Percentiles rank a stretch among this genome's conserved stretches.
phyloP scores from a whole-genome alignment of 768 basidiomycete species.

The Neoboletus magnificus region DNA sequence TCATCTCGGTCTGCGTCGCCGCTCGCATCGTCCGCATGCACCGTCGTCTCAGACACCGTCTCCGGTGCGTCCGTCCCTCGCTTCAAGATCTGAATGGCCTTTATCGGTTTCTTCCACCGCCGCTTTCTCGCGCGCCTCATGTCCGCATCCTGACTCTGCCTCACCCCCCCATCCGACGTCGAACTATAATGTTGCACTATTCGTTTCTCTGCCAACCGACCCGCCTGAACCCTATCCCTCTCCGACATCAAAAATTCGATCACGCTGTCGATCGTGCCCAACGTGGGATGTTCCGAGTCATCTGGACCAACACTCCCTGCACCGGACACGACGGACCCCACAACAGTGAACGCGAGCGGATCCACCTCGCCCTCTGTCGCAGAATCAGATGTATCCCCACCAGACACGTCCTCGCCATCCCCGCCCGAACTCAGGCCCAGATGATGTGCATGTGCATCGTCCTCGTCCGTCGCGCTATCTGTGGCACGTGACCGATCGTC shows the following conservation, averaged over 20 bases:
- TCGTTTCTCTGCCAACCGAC: constrained; percentile 29
- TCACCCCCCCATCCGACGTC: constrained; percentile 36
- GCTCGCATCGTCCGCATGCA: constrained; percentile 21
- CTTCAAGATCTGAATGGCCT: constrained; percentile 28
- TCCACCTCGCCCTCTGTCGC: constrained; percentile 40
- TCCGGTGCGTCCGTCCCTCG: constrained; percentile 21
- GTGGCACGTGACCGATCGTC: constrained; percentile 26
- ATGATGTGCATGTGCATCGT: neutral
- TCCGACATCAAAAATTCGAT: constrained; percentile 75
- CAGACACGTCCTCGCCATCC: constrained; percentile 8
- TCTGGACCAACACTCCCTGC: constrained; percentile 27
- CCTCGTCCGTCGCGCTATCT: constrained; percentile 20
- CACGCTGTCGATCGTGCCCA: constrained; percentile 71
- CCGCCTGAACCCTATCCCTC: constrained; percentile 54
- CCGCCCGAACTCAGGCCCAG: neutral
- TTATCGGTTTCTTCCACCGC: constrained; percentile 35
- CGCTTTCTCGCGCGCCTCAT: constrained; percentile 38
- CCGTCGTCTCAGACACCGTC: constrained; percentile 22
- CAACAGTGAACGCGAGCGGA: constrained; percentile 22
- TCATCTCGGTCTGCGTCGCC: constrained; percentile 30
- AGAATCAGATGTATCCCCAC: constrained; percentile 24
- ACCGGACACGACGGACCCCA: constrained; percentile 24
- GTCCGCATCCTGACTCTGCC: constrained; percentile 39
- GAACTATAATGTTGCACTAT: constrained; percentile 29
- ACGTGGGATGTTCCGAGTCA: constrained; percentile 51